A percentile compares a stretch with the other conserved stretches of the same genome.
Evolutionary conservation across 148 eudicot species (phyloP).

Genomic region (Agrostemma githago): DNA sequence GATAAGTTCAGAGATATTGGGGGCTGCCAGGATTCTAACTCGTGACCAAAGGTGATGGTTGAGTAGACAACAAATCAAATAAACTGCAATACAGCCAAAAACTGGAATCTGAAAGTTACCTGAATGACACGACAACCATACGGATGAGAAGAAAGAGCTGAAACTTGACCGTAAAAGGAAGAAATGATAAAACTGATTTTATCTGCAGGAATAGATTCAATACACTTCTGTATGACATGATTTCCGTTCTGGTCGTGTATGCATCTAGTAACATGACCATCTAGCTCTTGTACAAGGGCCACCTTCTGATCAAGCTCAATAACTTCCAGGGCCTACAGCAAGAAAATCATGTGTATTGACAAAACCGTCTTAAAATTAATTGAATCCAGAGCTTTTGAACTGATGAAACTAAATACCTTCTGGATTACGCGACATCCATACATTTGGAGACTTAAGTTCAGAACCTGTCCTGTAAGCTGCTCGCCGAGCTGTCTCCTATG

Average conservation of each 20-base stretch:
- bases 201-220: constrained; percentile 62
- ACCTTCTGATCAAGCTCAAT: constrained; percentile 78
- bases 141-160: constrained; percentile 73
- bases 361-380: no score
- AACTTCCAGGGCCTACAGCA: constrained; percentile 78
- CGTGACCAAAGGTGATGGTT: no score
- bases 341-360: neutral
- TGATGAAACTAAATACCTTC: constrained; percentile 32
- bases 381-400: no score
- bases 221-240: constrained; percentile 91
- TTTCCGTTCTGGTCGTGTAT: constrained; percentile 94
- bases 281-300: constrained; percentile 66
- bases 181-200: constrained; percentile 61
- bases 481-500: constrained; percentile 47
- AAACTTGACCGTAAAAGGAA: constrained; percentile 64
- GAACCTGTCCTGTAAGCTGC: constrained; percentile 39
- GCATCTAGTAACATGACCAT: constrained; percentile 75
- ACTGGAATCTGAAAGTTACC: constrained; percentile 32
- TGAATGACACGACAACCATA: constrained; percentile 97
- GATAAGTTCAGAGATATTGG: neutral
- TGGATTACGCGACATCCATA: constrained; percentile 66
- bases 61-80: neutral
- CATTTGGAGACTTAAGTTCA: constrained; percentile 54
- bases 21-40: no score
- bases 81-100: constrained; percentile 4